Evolutionary conservation across 2,329 filamentous ascomycete species (phyloP), one percentile per base, ranked within the genome.

Genomic region (Neonectria magnoliae): DNA sequence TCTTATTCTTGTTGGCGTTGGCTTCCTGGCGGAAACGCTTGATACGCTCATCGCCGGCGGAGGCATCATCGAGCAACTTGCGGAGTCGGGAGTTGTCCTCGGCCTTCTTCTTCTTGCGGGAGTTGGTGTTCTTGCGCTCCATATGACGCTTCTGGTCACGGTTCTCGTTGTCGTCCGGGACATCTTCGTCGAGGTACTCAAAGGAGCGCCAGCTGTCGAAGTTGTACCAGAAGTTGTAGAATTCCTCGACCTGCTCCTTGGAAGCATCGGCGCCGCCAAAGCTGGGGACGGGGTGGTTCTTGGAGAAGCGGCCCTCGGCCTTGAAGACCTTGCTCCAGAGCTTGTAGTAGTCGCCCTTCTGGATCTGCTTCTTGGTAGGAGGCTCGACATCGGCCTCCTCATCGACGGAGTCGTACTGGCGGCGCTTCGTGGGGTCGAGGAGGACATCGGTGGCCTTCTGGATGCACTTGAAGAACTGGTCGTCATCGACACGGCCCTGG

Each of bases 141-240:
- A 96, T 90, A 82, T 99, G 95, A 63, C 96, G 93, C 87, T 98
- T 98, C 86, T 99, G 96, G 83, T 98, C 95, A 80, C 96, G 94
- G 85, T 94, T 97, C 85, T 98, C 96, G 81, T 96, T 97, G 85
- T 99, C 96, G 77, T 99, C 96, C 44, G 96, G 96, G 31, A 99
- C 95, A 78, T 99, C 96, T 85, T 99, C 96, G 77, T 99, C 96
- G 64, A 97, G 92, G 82, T 99, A 99, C 84, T 99, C 96, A 76
- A 99, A 99, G 3, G 92, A 90, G 67, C 96, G 88, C 96, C 96
- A 99, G 81, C 92, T 96, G 87, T 99, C 96, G 76, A 99, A 97
- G 87, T 95, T 97, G 87, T 98, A 99, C 91, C 93, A 99, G 86
- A 98, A 99, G 87, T 99, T 97, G 88, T 99, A 99, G 82, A 99